phyloP scores from a whole-genome alignment of 2,329 filamentous ascomycete genomes.

The Ophiostoma perfectum region DNA sequence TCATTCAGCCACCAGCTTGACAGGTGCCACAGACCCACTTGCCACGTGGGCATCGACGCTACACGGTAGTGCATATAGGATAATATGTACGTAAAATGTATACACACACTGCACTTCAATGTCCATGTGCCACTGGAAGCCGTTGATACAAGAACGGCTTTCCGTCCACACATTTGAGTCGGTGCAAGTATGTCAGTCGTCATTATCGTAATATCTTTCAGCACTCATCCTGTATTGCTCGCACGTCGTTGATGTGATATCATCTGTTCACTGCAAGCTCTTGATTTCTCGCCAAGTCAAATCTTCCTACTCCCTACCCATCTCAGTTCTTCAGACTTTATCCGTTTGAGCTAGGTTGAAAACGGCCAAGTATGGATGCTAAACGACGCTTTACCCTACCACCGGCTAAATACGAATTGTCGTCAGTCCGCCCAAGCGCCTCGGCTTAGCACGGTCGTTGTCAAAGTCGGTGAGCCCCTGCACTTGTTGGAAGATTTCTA shows the following conservation, averaged over 20 bases:
- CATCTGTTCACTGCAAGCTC: too few species aligned
- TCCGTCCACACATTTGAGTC: not conserved
- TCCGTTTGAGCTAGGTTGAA: not conserved
- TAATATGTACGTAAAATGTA: too few species aligned
- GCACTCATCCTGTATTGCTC: too few species aligned
- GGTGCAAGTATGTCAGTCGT: too few species aligned
- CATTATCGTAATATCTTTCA: too few species aligned
- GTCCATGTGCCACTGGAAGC: not conserved
- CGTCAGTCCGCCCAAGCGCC: not conserved
- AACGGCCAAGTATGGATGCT: not conserved
- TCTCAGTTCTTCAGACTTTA: not conserved
- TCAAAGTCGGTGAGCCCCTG: conserved; percentile 5
- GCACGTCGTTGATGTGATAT: too few species aligned
- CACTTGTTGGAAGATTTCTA: not conserved
- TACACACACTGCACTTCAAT: not conserved
- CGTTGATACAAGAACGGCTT: not conserved
- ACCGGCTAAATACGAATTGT: not conserved
- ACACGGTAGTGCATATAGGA: not conserved
- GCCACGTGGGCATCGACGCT: not conserved
- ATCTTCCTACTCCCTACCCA: not conserved
- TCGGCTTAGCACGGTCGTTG: not conserved
- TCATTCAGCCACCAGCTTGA: conserved; percentile 5
- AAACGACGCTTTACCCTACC: conserved; percentile 8
- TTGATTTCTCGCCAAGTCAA: not conserved
- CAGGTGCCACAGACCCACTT: conserved; percentile 8